Evolutionary conservation across 352 stramenopile species (phyloP).

Genomic region (Globisporangium paroecandrum): DNA sequence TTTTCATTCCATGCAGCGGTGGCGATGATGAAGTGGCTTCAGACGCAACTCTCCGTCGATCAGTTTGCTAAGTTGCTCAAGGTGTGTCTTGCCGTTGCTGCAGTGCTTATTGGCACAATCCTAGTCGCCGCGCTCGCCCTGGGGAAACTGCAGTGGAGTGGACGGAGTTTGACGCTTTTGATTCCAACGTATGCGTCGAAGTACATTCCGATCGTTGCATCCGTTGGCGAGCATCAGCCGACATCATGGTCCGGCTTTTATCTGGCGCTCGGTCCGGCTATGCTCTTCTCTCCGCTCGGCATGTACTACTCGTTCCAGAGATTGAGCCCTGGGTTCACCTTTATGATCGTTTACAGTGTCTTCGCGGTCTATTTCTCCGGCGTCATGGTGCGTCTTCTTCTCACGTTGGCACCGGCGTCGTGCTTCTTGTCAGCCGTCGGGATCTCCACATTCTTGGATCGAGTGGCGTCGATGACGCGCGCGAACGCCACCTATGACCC

Average conservation of each 20-base stretch:
- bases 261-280: constrained; percentile 86
- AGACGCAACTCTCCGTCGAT: constrained; percentile 37
- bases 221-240: constrained; percentile 93
- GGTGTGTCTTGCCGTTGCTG: constrained; percentile 30
- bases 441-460: constrained; percentile 60
- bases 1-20: constrained; percentile 28
- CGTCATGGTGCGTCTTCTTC: constrained; percentile 91
- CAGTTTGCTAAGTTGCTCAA: constrained; percentile 50
- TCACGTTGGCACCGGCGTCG: constrained; percentile 87
- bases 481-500: constrained; percentile 11
- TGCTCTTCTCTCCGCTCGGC: constrained; percentile 88
- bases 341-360: constrained; percentile 91
- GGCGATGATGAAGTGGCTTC: constrained; percentile 53
- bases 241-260: constrained; percentile 91
- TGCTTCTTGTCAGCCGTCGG: constrained; percentile 89
- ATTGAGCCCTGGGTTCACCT: constrained; percentile 69
- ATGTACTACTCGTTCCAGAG: constrained; percentile 84
- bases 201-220: constrained; percentile 96
- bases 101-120: constrained; percentile 27
- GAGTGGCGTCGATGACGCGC: constrained; percentile 26
- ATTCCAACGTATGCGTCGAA: constrained; percentile 93
- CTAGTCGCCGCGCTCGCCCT: constrained; percentile 56
- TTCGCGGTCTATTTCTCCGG: constrained; percentile 92
- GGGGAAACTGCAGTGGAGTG: constrained; percentile 88
- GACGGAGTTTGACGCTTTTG: constrained; percentile 88